phyloP scores from a whole-genome alignment of 129 eudicot genomes.

The Heracleum sosnowskyi region DNA sequence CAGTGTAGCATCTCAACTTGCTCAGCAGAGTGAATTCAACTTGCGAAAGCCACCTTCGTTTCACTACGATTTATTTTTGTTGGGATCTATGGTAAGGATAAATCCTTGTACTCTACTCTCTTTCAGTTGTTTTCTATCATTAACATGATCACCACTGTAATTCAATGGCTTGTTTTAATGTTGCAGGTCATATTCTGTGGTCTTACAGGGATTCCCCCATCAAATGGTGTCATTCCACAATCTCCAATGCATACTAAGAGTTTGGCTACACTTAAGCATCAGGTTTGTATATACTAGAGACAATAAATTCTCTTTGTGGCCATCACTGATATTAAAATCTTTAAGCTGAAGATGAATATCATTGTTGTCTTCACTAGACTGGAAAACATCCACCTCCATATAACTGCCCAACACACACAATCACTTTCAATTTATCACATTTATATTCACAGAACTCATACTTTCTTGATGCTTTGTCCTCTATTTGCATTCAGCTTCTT shows the following conservation, averaged over 20 bases:
- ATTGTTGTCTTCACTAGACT: not conserved
- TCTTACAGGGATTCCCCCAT: slow-evolving; percentile 16
- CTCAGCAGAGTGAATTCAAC: slow-evolving; percentile 17
- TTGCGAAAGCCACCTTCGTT: slow-evolving; percentile 20
- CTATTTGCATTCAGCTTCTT: slow-evolving; percentile 11
- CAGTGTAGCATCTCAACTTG: slow-evolving; percentile 23
- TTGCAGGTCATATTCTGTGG: slow-evolving; percentile 17
- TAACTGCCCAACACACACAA: not conserved
- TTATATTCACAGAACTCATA: not conserved
- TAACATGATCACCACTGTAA: not conserved
- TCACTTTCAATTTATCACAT: not conserved
- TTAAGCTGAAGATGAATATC: not conserved
- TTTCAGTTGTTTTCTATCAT: not conserved
- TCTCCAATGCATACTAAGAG: slow-evolving; percentile 22
- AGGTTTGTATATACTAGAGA: not conserved
- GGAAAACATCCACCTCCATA: not conserved
- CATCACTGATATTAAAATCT: not conserved
- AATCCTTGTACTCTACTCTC: not conserved
- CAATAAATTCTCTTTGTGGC: not conserved
- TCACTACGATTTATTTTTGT: slow-evolving; percentile 17
- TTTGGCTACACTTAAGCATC: slow-evolving; percentile 19
- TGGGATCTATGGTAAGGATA: slow-evolving; percentile 13
- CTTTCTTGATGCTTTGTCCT: not conserved
- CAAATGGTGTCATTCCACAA: slow-evolving; percentile 23
- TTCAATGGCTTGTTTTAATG: not conserved